Evolutionary conservation across 768 basidiomycete species (phyloP), one percentile per base, ranked within the genome.

Genomic region (Amanita muscaria): DNA sequence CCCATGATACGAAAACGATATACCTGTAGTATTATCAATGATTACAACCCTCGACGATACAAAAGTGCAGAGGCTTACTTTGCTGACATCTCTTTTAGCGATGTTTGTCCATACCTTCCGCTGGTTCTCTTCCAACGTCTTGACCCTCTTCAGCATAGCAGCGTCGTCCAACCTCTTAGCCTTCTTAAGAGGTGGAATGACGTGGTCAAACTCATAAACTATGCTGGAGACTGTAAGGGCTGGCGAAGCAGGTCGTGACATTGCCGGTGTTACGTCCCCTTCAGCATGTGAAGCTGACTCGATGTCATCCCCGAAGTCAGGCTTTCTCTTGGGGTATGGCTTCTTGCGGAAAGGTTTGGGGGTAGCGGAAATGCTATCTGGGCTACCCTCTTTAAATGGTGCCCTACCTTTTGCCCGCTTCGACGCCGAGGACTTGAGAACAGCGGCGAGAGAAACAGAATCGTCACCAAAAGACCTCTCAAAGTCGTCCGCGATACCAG

Each of bases 41-140:
- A n/a, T n/a, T n/a, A n/a, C n/a, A n/a, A n/a, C n/a, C n/a, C n/a
- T 47, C 49, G 38, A 49, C 50, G 43, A 25, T 19, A 21, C 12
- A 30, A 25, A 16, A 11, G 31, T 24, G 40, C 9, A 34, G 14
- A 25, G 9, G 46, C 63, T 47, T 52, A 85, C 91, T 73, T 88
- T 92, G 22, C 82, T 80, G 37, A 93, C 77, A 53, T 93, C 91
- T 53, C 79, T 72, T 50, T 77, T 72, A 1, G 88, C 91, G 39
- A 94, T 91, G 53, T 82, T 88, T 16, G 80, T 81, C 91, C 91
- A 94, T 7, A 90, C 83, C 63, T 89, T 91, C 47, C 77, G 73
- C 64, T 92, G 90, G 0, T 83, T 70, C 53, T 91, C 91, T 57
- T 90, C 89, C 23, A 91, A 59, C 5, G 77, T 70, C 59, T 80